These are phyloP conservation scores for Discostella stelligera DNA, from an alignment of 352 stramenopile genomes.

Conservation along the genomic window DNA sequence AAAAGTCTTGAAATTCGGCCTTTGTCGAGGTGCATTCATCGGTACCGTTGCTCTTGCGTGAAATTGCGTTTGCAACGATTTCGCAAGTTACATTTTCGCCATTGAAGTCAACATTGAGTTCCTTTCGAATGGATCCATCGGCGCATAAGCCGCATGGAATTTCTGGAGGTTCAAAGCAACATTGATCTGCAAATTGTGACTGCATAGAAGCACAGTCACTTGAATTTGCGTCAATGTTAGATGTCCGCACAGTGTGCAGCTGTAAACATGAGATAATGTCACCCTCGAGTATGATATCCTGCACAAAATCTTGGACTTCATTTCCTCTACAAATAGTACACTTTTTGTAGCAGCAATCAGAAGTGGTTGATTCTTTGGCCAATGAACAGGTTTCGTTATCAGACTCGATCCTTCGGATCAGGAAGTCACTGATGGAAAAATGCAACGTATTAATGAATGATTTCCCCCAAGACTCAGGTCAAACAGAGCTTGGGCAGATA, in stretches of 20 bases:
- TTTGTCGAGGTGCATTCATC: conserved; percentile 46
- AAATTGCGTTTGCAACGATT: conserved; percentile 48
- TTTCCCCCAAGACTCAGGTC: conserved; percentile 12
- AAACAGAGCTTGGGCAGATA: not conserved
- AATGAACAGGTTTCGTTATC: conserved; percentile 53
- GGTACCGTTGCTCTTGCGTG: conserved; percentile 51
- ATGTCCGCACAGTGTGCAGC: conserved; percentile 53
- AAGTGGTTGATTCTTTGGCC: conserved; percentile 42
- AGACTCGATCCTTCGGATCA: conserved; percentile 56
- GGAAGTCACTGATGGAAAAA: conserved; percentile 38
- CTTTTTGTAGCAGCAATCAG: conserved; percentile 63
- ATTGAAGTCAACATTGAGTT: conserved; percentile 56
- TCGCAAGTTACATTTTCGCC: conserved; percentile 55
- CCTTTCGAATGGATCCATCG: conserved; percentile 42
- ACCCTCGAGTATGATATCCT: conserved; percentile 46
- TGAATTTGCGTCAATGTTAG: conserved; percentile 40
- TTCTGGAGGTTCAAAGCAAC: conserved; percentile 56
- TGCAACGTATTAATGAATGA: not conserved
- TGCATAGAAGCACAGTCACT: conserved; percentile 45
- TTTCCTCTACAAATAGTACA: conserved; percentile 49
- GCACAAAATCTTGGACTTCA: conserved; percentile 53
- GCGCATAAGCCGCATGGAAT: conserved; percentile 51
- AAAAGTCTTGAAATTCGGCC: conserved; percentile 47
- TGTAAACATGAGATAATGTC: conserved; percentile 60
- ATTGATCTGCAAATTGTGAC: conserved; percentile 47